These are phyloP conservation scores for Aspergillus jensenii DNA, from an alignment of 2,329 filamentous ascomycete species.

Conservation along the genomic window DNA sequence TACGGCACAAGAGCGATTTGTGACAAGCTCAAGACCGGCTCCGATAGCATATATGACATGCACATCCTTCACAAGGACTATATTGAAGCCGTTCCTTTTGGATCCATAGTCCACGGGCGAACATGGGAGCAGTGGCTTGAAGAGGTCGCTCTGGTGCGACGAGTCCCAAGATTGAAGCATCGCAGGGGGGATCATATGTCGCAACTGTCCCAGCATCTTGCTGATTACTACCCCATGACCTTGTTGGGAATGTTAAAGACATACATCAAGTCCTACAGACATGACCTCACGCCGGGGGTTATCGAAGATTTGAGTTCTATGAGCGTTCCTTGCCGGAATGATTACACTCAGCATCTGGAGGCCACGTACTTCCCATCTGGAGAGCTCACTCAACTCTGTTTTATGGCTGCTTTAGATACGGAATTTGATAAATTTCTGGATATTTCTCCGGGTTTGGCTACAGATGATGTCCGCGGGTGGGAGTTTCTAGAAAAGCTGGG, in stretches of 20 bases:
- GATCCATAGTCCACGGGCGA: neutral
- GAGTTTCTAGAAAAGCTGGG: neutral
- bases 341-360: neutral
- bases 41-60: neutral
- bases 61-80: constrained; percentile 6
- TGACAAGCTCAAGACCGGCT: neutral
- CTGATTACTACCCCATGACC: neutral
- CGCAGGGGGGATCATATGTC: neutral
- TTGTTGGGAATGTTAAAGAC: neutral
- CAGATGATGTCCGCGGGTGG: neutral
- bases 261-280: neutral
- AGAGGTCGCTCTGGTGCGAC: neutral
- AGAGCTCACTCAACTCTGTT: neutral
- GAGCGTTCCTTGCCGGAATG: neutral
- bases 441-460: neutral
- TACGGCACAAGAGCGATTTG: neutral
- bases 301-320: neutral
- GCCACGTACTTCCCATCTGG: neutral
- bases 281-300: neutral
- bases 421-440: neutral
- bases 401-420: neutral
- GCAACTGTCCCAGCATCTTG: neutral
- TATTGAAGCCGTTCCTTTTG: neutral
- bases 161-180: constrained; percentile 5
- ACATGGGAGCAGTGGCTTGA: constrained; percentile 10